These are phyloP conservation scores for Oryza brachyantha DNA, from an alignment of 176 grass and related monocot genomes.

Conservation along the genomic window DNA sequence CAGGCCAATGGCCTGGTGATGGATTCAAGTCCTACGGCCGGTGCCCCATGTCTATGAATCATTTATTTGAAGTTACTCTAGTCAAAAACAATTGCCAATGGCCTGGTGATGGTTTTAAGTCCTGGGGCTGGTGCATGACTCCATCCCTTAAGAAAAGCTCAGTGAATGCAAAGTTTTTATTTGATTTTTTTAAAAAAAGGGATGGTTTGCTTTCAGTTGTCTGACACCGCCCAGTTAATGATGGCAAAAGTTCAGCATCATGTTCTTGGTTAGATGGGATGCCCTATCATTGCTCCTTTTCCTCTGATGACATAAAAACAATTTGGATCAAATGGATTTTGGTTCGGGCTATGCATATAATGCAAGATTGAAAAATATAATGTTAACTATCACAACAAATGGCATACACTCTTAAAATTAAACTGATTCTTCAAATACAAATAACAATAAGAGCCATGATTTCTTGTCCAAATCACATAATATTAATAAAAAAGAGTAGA, in stretches of 20 bases:
- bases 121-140: neutral
- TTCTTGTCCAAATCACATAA: neutral
- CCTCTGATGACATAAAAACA: neutral
- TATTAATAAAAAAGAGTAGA: conserved; percentile 21
- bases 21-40: neutral
- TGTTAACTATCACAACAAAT: neutral
- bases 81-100: neutral
- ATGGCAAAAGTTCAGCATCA: neutral
- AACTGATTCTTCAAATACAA: neutral
- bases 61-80: conserved; percentile 7
- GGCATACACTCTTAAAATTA: neutral
- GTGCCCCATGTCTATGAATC: too few species aligned
- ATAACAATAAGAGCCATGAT: neutral
- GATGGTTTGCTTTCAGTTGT: neutral
- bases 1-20: too few species aligned
- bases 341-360: neutral
- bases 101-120: neutral
- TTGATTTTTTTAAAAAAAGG: neutral
- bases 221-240: neutral
- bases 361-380: conserved; percentile 10
- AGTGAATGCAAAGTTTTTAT: neutral
- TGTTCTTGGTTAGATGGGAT: conserved; percentile 8
- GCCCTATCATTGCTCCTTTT: neutral
- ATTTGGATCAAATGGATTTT: neutral
- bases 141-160: neutral